phyloP scores from a whole-genome alignment of 2,329 filamentous ascomycete genomes.

The Xylariales sp. region DNA sequence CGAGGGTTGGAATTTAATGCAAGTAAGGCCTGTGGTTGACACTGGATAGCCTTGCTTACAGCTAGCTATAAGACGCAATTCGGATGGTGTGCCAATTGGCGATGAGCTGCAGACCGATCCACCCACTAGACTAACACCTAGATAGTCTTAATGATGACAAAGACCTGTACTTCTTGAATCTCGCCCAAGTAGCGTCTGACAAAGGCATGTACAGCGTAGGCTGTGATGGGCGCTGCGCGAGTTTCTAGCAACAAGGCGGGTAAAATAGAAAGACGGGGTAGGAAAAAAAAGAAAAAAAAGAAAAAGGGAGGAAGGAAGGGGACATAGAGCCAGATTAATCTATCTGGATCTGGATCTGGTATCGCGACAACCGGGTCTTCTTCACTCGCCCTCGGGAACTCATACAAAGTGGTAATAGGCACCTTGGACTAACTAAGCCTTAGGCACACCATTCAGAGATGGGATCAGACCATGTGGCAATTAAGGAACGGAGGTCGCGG shows the following conservation, averaged over 20 bases:
- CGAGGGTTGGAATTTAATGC: conserved; percentile 10
- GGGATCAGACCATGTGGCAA: conserved; percentile 5
- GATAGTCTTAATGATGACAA: neutral
- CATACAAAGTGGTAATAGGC: conserved; percentile 9
- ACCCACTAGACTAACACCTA: conserved; percentile 10
- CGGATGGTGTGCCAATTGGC: conserved; percentile 13
- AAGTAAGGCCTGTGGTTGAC: conserved; percentile 20
- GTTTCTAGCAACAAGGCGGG: conserved; percentile 17
- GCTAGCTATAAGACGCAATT: conserved; percentile 40
- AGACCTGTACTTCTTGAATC: neutral
- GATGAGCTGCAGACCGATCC: conserved; percentile 17
- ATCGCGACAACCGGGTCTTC: conserved; percentile 27
- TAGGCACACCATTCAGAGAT: no score
- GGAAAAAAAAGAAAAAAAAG: no score
- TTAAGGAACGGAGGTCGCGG: neutral
- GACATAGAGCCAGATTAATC: conserved; percentile 29
- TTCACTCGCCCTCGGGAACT: conserved; percentile 3
- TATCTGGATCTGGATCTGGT: conserved; percentile 22
- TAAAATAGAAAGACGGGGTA: neutral
- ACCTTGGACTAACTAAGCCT: neutral
- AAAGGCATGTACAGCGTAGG: conserved; percentile 7
- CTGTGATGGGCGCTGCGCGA: conserved; percentile 1
- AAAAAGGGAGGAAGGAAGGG: conserved; percentile 16
- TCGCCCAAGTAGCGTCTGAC: conserved; percentile 11
- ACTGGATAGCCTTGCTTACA: conserved; percentile 41